Evolutionary conservation across 805 yeast species (phyloP), one percentile per base, ranked within the genome.

Genomic region (Zygoascus bituminiphila): DNA sequence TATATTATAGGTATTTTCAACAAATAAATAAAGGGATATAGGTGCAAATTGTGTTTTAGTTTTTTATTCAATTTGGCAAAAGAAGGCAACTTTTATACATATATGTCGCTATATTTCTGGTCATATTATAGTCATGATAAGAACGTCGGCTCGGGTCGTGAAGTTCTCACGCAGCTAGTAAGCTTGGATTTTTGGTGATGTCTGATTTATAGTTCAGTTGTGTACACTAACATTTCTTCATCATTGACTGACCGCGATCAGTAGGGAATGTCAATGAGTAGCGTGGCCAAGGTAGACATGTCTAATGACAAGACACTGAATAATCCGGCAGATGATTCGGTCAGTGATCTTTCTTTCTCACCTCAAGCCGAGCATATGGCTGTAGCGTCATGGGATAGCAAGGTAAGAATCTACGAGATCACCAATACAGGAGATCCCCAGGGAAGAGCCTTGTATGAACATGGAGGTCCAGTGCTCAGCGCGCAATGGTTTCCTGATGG

Each of bases 321-420:
- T 52, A 83, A 84, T 59, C 86, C 91, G 2, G 95, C 96, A n/a
- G 95, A 86, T 53, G 98, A 93, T 64, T 82, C 96, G 2, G 75
- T 93, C 15, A 76, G 89, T 3, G 94, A 86, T 57, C 64, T 93
- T 48, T 72, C 88, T 17, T 93, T 91, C 67, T 85, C 96, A 10
- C 87, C 98, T 14, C 84, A 75, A 55, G 91, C 84, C 17, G 96
- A 93, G 55, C 72, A 79, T 50, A 64, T 93, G 51, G 78, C 94
- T 2, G 93, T 80, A 2, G 77, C 94, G 15, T 82, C 94, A 15
- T 93, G 98, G 98, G 98, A 93, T 67, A 85, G 84, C 58, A 88
- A 88, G 62, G 96, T 88, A 38, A 76, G 98, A 52, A 82, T 93
- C 48, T 93, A 93, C 72, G 98, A 93, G 65, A 79, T 89, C 15